Conservation (phyloP, 495 filamentous ascomycete species). For the Alectoria sarmentosa region DNA sequence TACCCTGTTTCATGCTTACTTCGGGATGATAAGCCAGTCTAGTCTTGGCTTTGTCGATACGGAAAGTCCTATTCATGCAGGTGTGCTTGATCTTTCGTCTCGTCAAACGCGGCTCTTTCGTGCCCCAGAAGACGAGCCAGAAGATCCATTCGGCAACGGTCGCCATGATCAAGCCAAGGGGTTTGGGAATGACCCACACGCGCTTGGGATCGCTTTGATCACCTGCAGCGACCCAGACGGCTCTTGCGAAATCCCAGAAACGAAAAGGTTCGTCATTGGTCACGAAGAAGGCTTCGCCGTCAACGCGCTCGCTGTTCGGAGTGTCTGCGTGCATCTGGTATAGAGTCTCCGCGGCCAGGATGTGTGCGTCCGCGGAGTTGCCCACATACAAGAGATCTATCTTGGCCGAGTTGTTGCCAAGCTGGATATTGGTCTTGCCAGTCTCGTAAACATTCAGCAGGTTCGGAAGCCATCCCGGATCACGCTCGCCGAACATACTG, state of each 20-base stretch:
- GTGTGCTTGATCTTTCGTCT: too few relatives aligned
- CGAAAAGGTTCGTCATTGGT: conserved; percentile 69
- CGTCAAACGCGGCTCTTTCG: too few relatives aligned
- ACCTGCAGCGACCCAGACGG: too few relatives aligned
- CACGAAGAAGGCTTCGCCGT: conserved; percentile 57
- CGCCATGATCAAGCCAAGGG: too few relatives aligned
- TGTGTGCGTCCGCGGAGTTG: conserved; percentile 68
- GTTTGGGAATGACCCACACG: too few relatives aligned
- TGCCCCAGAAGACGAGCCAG: too few relatives aligned
- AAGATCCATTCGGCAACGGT: too few relatives aligned
- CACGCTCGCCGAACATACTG: neutral
- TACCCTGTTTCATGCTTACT: too few relatives aligned
- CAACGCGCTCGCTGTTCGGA: conserved; percentile 49
- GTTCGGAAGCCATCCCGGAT: conserved; percentile 35
- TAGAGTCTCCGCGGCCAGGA: conserved; percentile 58
- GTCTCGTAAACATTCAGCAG: conserved; percentile 48
- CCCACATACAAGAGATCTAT: conserved; percentile 79
- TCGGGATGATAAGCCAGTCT: too few relatives aligned
- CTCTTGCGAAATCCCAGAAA: conserved; percentile 66
- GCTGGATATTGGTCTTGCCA: conserved; percentile 56
- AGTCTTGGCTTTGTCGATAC: too few relatives aligned
- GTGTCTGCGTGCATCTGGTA: conserved; percentile 35
- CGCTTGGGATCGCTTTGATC: too few relatives aligned
- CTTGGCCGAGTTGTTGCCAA: conserved; percentile 65
- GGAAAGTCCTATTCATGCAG: too few relatives aligned